Percentiles rank a stretch among this genome's conserved stretches.
phyloP scores from a whole-genome alignment of 805 yeast species.

The Metschnikowia lachancei region DNA sequence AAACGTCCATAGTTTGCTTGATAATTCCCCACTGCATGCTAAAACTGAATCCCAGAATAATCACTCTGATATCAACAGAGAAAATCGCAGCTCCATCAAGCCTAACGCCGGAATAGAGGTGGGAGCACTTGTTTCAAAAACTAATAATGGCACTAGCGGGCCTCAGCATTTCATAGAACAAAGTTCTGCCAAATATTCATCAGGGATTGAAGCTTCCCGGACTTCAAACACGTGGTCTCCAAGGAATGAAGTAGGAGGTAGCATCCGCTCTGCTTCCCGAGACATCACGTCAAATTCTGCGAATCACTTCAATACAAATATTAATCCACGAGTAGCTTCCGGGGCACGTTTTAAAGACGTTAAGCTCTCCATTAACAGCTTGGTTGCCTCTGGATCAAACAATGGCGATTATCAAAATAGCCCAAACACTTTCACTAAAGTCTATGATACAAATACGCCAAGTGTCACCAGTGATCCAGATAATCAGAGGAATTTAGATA shows the following conservation, averaged over 20 bases:
- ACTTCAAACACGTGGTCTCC: neutral
- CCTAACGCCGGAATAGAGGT: neutral
- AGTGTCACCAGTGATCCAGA: neutral
- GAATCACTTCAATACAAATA: neutral
- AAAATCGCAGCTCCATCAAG: neutral
- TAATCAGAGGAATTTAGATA: neutral
- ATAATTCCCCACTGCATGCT: neutral
- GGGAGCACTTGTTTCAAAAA: neutral
- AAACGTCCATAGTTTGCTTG: constrained; percentile 5
- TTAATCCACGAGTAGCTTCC: neutral
- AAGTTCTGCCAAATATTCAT: neutral
- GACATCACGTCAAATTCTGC: neutral
- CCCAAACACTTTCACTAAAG: neutral
- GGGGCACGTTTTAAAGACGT: neutral
- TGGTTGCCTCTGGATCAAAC: constrained; percentile 3
- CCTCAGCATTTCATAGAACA: neutral
- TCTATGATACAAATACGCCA: neutral
- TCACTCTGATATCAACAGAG: neutral
- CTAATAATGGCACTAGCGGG: neutral
- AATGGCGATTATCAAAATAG: neutral
- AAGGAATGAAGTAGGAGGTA: neutral
- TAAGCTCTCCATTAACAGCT: constrained; percentile 3
- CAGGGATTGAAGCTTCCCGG: neutral
- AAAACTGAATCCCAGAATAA: neutral
- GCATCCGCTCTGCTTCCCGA: neutral